Evolutionary conservation across 306 rosid species (phyloP).

Genomic region (Canavalia gladiata): DNA sequence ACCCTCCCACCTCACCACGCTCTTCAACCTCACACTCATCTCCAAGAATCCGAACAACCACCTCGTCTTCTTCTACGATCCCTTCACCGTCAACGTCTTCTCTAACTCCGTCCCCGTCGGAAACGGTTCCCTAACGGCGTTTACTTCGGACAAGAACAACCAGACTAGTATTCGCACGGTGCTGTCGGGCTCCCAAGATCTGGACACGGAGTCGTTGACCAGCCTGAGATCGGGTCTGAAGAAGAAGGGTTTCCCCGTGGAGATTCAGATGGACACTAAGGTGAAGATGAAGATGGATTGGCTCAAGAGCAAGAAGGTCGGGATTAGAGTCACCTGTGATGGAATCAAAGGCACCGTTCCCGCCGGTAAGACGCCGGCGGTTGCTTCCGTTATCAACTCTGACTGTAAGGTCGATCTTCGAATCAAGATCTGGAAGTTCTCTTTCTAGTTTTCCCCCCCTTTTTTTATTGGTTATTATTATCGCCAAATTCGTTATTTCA

Average conservation of each 20-base stretch:
- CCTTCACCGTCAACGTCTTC: conserved; percentile 59
- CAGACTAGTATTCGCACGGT: conserved; percentile 70
- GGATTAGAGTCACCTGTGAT: conserved; percentile 80
- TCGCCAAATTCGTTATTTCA: conserved; percentile 37
- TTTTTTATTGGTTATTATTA: conserved; percentile 7
- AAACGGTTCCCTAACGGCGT: conserved; percentile 77
- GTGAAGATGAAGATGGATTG: conserved; percentile 83
- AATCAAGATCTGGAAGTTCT: conserved; percentile 97
- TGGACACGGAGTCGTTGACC: conserved; percentile 73
- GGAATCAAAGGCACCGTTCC: conserved; percentile 74
- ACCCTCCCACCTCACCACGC: conserved; percentile 72
- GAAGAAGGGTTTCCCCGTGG: conserved; percentile 73
- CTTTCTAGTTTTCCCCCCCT: conserved; percentile 50
- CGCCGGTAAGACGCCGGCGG: conserved; percentile 82
- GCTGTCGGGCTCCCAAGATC: conserved; percentile 61
- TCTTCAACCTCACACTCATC: conserved; percentile 77
- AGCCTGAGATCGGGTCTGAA: conserved; percentile 82
- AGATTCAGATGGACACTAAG: conserved; percentile 82
- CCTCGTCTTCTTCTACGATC: conserved; percentile 75
- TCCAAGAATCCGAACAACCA: conserved; percentile 87
- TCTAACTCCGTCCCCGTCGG: conserved; percentile 65
- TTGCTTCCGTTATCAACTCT: conserved; percentile 72
- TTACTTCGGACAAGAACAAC: conserved; percentile 68
- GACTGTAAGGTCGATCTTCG: conserved; percentile 95
- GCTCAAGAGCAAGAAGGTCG: conserved; percentile 76